phyloP scores from a whole-genome alignment of 2,329 filamentous ascomycete species.

The Fusarium sacchari region DNA sequence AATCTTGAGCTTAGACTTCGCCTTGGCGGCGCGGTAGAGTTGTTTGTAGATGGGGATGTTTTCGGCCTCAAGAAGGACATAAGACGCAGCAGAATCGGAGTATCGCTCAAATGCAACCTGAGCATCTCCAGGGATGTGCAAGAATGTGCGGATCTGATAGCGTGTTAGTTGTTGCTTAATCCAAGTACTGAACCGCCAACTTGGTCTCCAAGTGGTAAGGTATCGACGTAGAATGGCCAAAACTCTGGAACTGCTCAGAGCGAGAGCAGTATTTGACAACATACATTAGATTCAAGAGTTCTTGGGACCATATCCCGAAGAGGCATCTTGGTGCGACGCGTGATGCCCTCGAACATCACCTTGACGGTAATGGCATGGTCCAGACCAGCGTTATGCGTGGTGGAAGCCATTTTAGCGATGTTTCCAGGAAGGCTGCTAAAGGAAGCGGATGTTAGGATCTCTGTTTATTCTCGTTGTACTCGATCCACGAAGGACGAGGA shows the following conservation, averaged over 20 bases:
- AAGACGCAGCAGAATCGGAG: constrained; percentile 89
- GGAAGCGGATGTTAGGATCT: background rate
- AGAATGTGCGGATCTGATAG: constrained; percentile 49
- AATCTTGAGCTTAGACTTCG: constrained; percentile 96
- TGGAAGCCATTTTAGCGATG: constrained; percentile 43
- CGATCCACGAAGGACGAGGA: constrained; percentile 32
- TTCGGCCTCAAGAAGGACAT: constrained; percentile 79
- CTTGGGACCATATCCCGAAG: constrained; percentile 82
- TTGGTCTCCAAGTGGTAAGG: background rate
- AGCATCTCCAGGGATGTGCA: constrained; percentile 47
- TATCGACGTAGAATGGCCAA: background rate
- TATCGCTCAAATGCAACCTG: constrained; percentile 83
- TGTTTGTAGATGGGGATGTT: constrained; percentile 94
- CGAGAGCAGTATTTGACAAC: constrained; percentile 49
- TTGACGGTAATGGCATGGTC: constrained; percentile 78
- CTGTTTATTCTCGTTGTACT: background rate
- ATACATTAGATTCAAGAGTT: constrained; percentile 84
- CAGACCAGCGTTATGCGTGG: constrained; percentile 33
- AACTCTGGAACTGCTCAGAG: background rate
- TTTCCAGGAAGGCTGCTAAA: constrained; percentile 5
- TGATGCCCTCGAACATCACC: constrained; percentile 78
- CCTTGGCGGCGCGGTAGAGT: constrained; percentile 94
- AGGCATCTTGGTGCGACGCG: constrained; percentile 88
- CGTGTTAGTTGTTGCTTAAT: constrained; percentile 22
- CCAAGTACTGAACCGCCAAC: background rate